Evolutionary conservation across 2,329 filamentous ascomycete genomes (phyloP).

Genomic region (Eutypella sp.): DNA sequence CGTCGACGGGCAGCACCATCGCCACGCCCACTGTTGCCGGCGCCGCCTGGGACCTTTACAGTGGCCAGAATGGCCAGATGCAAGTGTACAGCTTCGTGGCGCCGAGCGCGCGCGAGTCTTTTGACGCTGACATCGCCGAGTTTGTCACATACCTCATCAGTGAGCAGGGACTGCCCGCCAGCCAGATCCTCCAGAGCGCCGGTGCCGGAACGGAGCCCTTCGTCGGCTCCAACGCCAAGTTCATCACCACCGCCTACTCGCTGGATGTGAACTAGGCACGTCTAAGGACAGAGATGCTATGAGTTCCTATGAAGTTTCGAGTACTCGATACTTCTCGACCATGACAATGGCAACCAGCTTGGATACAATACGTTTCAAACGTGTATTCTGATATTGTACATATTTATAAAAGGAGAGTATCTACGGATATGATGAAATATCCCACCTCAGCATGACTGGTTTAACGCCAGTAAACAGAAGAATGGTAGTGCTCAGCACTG

Average conservation of each 20-base stretch:
- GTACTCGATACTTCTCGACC: neutral
- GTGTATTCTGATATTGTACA: constrained; percentile 3
- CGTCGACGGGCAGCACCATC: constrained; percentile 43
- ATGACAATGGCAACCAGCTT: too few relatives aligned
- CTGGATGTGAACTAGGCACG: neutral
- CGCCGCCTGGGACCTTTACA: constrained; percentile 48
- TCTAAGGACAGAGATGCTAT: neutral
- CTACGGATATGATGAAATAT: constrained; percentile 1
- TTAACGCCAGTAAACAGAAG: constrained; percentile 19
- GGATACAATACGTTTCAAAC: too few relatives aligned
- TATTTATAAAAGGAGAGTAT: neutral
- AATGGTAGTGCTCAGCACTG: constrained; percentile 13
- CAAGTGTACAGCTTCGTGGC: constrained; percentile 43
- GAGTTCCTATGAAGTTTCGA: neutral
- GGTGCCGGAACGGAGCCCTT: constrained; percentile 49
- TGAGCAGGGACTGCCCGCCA: constrained; percentile 37
- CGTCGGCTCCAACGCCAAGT: constrained; percentile 38
- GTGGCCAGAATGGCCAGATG: constrained; percentile 45
- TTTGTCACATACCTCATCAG: constrained; percentile 49
- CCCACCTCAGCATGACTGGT: neutral
- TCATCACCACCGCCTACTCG: constrained; percentile 28
- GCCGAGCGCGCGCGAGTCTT: constrained; percentile 35
- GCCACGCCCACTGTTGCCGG: constrained; percentile 49
- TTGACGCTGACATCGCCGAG: constrained; percentile 46
- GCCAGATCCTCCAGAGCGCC: constrained; percentile 46